phyloP scores from a whole-genome alignment of 495 filamentous ascomycete species.

The Penicillium riverlandense region DNA sequence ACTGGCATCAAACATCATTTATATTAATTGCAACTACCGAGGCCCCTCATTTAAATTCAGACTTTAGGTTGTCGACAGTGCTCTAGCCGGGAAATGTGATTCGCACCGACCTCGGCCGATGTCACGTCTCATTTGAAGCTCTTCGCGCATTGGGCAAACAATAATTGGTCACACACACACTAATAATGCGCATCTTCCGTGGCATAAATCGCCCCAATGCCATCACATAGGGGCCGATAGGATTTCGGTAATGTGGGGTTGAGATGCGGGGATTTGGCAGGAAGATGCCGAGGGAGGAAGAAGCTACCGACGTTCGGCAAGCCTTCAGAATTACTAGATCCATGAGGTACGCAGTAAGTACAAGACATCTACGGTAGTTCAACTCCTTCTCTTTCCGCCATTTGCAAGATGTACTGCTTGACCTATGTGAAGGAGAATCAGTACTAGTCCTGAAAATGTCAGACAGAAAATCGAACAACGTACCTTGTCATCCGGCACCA shows the following conservation, averaged over 20 bases:
- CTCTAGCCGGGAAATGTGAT: no score
- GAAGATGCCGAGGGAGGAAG: neutral
- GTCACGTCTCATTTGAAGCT: no score
- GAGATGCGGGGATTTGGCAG: conserved; percentile 7
- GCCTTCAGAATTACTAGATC: no score
- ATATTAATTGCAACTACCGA: neutral
- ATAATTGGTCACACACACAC: neutral
- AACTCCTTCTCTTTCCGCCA: conserved; percentile 81
- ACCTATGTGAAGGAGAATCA: conserved; percentile 36
- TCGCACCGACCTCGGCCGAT: no score
- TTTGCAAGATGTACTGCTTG: conserved; percentile 68
- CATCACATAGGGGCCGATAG: no score
- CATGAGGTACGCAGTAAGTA: neutral
- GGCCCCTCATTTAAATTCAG: conserved; percentile 1
- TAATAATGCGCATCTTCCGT: no score
- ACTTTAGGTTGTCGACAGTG: no score
- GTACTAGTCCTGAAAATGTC: neutral
- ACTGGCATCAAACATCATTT: no score
- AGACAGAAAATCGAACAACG: conserved; percentile 6
- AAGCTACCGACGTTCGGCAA: no score
- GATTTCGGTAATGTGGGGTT: neutral
- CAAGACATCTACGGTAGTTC: conserved; percentile 37
- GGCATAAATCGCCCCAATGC: no score
- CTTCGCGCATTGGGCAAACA: no score
- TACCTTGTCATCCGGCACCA: conserved; percentile 78